Evolutionary conservation across 2,329 filamentous ascomycete species (phyloP).

Genomic region (Zelopaecilomyces penicillatus): DNA sequence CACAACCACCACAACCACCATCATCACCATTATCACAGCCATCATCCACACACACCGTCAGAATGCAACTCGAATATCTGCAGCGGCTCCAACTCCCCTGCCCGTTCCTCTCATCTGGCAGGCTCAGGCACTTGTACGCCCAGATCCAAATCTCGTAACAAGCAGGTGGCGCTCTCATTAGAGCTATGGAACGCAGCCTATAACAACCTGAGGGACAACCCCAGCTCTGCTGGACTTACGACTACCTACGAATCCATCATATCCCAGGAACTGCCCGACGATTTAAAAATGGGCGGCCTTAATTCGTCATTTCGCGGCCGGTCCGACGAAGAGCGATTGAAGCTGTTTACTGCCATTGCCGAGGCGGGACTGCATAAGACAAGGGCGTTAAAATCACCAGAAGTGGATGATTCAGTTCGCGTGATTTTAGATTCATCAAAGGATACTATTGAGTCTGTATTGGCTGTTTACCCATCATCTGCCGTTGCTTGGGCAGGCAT

Average conservation of each 20-base stretch:
- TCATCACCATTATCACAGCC: conserved; percentile 3
- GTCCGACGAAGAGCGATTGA: conserved; percentile 18
- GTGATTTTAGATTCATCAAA: conserved; percentile 20
- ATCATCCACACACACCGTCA: not conserved
- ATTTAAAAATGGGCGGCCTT: conserved; percentile 21
- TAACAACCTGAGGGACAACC: conserved; percentile 21
- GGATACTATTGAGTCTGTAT: conserved; percentile 17
- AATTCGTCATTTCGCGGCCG: conserved; percentile 16
- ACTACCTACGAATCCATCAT: conserved; percentile 29
- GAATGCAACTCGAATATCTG: not conserved
- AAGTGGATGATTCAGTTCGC: conserved; percentile 20
- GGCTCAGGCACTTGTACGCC: not conserved
- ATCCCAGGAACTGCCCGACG: conserved; percentile 25
- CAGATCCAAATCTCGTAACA: not conserved
- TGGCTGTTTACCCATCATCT: conserved; percentile 19
- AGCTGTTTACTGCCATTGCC: conserved; percentile 22
- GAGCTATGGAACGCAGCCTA: conserved; percentile 28
- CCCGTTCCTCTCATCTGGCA: too few species aligned
- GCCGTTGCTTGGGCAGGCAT: conserved; percentile 28
- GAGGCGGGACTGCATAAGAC: conserved; percentile 21
- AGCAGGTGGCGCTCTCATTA: conserved; percentile 11
- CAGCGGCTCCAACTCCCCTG: too few species aligned
- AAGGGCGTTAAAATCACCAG: conserved; percentile 18
- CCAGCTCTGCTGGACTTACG: conserved; percentile 22
- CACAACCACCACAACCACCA: conserved; percentile 5